Base-by-base conservation (phyloP, 208 protist genomes). In the Naegleria lovaniensis region DNA sequence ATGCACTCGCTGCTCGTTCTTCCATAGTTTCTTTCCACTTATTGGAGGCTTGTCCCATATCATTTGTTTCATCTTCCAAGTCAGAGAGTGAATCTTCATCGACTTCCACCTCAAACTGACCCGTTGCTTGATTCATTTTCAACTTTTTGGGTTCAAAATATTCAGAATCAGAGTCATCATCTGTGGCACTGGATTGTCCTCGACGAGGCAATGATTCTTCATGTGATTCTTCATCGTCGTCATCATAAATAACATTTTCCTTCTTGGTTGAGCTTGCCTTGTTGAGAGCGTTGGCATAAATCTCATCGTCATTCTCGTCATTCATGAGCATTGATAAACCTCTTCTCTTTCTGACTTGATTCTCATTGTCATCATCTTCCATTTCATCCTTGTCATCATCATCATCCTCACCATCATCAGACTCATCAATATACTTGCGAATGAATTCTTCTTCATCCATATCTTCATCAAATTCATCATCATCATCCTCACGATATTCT, bases 401-500 rank as follows among this genome's bases (percentile, higher is more conserved):
- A 59, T 93, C 92, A 33, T 94, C 94, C 38, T 92, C 93, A 16
- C 84, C 92, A 43, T 88, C 90, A 55, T 94, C 91, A 33, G 83
- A 90, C 15, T 94, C 94, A 25, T 94, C 93, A 48, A 91, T 93
- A 5, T 93, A 94, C 38, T 94, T 94, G 11, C 90, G 86, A 52
- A 85, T 89, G 16, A 92, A 91, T 36, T 92, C 94, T 55, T 67
- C 91, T 6, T 90, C 92, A 1, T 92, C 92, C 58, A 94, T 92
- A 36, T 94, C 55, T 40, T 92, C 48, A 58, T 95, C 39, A 40
- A 92, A 89, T 79, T 94, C 88, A 55, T 95, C 84, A 85, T 95
- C 92, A 0, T 96, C 43, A n/a, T 93, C 92, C 75, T 91, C 95
- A 75, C 96, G 95, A 90, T n/a, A n/a, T n/a, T n/a, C n/a, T 97